Percentiles rank a stretch among this genome's conserved stretches.
phyloP scores from a whole-genome alignment of 2,329 filamentous ascomycete species.

The Aspergillus candidus region DNA sequence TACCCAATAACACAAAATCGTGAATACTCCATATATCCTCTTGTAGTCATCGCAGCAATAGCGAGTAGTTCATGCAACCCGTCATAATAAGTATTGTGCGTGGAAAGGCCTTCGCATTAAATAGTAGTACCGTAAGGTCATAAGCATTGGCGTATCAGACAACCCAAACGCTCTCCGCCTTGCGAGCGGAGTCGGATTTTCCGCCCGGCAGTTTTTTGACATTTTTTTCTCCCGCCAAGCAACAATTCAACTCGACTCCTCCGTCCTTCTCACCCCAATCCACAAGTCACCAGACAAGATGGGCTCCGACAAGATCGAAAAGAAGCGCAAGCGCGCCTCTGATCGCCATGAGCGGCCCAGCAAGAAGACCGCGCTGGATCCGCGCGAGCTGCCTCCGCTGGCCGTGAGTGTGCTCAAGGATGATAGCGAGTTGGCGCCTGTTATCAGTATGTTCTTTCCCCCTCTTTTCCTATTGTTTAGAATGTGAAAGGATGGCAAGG shows the following conservation, averaged over 20 bases:
- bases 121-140: too few relatives aligned
- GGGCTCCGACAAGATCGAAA: slow-evolving; percentile 35
- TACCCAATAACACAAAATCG: slow-evolving; percentile 19
- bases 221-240: slow-evolving; percentile 19
- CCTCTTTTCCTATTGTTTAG: background rate
- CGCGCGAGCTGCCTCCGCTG: slow-evolving; percentile 35
- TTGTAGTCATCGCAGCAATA: background rate
- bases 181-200: slow-evolving; percentile 16
- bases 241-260: background rate
- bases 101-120: too few relatives aligned
- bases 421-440: slow-evolving; percentile 43
- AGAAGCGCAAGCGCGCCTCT: slow-evolving; percentile 48
- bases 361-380: slow-evolving; percentile 43
- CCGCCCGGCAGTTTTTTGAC: slow-evolving; percentile 22
- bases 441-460: slow-evolving; percentile 42
- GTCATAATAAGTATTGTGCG: too few relatives aligned
- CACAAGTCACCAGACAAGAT: slow-evolving; percentile 15
- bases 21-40: slow-evolving; percentile 1
- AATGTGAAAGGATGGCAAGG: background rate
- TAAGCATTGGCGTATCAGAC: too few relatives aligned
- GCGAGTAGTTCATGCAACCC: too few relatives aligned
- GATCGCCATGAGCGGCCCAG: slow-evolving; percentile 40
- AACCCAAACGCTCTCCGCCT: slow-evolving; percentile 10
- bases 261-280: background rate
- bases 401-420: slow-evolving; percentile 44